Conservation (phyloP, 106 monocot species). For the Dendrobium catenatum region DNA sequence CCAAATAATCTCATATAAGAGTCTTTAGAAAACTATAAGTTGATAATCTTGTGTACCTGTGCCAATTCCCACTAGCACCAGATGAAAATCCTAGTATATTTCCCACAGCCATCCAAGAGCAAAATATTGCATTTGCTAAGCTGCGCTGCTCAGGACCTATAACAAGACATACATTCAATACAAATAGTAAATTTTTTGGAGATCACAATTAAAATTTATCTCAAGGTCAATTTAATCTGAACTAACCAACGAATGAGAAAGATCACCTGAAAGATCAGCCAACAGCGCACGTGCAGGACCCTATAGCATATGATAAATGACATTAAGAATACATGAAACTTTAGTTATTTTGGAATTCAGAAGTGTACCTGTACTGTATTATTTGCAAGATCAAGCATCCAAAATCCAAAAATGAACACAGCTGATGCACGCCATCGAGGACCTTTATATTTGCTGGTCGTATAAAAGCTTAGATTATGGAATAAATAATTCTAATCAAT, state of each 20-base stretch:
- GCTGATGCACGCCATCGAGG: slow-evolving; percentile 74
- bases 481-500: neutral
- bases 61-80: slow-evolving; percentile 89
- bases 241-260: neutral
- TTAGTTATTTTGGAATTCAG: neutral
- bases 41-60: slow-evolving; percentile 39
- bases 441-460: slow-evolving; percentile 70
- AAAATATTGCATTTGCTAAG: slow-evolving; percentile 95
- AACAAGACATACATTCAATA: slow-evolving; percentile 4
- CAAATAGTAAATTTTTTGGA: neutral
- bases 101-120: slow-evolving; percentile 99
- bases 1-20: neutral
- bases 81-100: slow-evolving; percentile 95
- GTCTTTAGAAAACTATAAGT: neutral
- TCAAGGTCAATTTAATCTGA: neutral
- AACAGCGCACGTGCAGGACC: slow-evolving; percentile 97
- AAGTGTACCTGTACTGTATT: slow-evolving; percentile 88
- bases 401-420: slow-evolving; percentile 88
- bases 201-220: neutral
- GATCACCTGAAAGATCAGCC: slow-evolving; percentile 92
- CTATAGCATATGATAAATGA: slow-evolving; percentile 20
- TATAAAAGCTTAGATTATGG: neutral
- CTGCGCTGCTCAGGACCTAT: slow-evolving; percentile 80
- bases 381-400: slow-evolving; percentile 99
- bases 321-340: neutral